A percentile compares a stretch with the other conserved stretches of the same genome.
phyloP scores from a whole-genome alignment of 2,329 filamentous ascomycete genomes.

The Nannizzia gypsea region DNA sequence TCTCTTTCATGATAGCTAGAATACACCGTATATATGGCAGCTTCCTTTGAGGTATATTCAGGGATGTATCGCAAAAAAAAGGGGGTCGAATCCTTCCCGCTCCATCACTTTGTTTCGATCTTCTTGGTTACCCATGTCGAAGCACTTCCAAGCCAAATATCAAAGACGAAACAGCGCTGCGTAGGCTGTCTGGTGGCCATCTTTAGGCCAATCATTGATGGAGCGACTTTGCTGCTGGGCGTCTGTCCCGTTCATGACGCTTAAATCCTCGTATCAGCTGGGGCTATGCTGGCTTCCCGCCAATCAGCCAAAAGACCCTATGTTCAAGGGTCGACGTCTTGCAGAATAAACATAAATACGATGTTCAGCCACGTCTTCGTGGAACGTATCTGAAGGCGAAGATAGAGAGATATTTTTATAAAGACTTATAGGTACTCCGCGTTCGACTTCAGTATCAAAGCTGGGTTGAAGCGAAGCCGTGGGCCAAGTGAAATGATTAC shows the following conservation, averaged over 20 bases:
- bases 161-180: neutral
- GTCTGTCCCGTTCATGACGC: neutral
- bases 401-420: neutral
- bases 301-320: neutral
- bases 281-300: neutral
- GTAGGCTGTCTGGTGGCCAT: neutral
- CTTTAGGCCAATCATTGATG: neutral
- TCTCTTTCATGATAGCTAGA: no score
- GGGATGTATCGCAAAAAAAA: no score
- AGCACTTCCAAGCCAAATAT: neutral
- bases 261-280: neutral
- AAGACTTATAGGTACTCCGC: neutral
- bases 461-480: no score
- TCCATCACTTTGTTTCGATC: no score
- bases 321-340: neutral
- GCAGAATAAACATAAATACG: neutral
- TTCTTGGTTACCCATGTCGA: no score
- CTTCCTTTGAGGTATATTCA: no score
- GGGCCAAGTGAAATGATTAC: neutral
- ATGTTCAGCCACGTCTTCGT: neutral
- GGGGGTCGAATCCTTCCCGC: no score
- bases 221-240: neutral
- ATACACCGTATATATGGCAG: no score
- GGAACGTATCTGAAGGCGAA: neutral
- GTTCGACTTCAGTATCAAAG: no score